Conservation (phyloP, 176 grass and related monocot species). For the Hyparrhenia diplandra region DNA sequence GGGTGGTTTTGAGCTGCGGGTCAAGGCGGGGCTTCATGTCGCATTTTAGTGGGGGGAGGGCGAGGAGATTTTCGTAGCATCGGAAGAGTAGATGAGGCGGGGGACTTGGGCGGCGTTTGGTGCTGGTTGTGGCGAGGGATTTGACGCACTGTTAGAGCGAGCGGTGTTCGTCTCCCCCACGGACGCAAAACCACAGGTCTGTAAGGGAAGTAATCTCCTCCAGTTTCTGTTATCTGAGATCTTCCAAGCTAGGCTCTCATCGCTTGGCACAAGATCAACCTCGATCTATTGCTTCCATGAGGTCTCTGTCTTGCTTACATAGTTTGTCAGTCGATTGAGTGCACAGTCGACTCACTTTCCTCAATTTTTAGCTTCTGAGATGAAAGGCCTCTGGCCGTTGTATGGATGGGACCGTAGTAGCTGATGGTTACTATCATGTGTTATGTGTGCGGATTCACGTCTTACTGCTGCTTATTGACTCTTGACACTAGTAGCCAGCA, state of each 20-base stretch:
- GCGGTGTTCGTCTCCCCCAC: neutral
- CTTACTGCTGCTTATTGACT: neutral
- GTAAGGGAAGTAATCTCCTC: neutral
- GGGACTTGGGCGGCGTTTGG: conserved; percentile 8
- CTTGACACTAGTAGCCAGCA: neutral
- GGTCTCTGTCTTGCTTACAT: neutral
- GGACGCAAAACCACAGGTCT: neutral
- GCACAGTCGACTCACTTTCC: neutral
- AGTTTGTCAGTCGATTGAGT: neutral
- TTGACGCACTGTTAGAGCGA: neutral
- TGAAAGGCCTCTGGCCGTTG: neutral
- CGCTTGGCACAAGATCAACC: neutral
- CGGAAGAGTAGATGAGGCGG: neutral
- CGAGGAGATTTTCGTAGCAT: neutral
- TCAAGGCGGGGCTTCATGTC: neutral
- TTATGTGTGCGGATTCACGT: neutral
- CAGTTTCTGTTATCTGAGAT: neutral
- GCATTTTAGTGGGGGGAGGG: neutral
- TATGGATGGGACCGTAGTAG: neutral
- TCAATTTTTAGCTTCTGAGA: conserved; percentile 5
- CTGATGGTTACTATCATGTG: neutral
- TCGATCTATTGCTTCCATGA: neutral
- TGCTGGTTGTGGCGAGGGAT: neutral
- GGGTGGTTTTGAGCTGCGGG: neutral
- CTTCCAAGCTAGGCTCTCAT: neutral